Evolutionary conservation across 1,284 basidiomycete species (phyloP), one percentile per base, ranked within the genome.

Genomic region (Dichomitus squalens): DNA sequence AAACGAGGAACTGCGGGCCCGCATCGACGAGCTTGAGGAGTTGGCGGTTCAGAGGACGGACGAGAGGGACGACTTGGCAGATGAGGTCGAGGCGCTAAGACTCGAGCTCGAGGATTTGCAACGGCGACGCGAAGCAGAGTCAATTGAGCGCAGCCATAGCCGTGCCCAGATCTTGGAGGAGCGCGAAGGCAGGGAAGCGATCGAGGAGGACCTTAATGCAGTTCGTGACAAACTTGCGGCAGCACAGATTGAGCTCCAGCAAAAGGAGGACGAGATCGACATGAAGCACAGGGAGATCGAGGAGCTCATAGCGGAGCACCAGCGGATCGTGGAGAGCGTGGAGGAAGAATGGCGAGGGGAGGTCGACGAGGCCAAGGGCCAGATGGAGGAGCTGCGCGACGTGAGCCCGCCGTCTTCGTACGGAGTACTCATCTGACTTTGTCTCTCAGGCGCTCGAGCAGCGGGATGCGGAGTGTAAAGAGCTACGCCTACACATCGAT

Each of bases 261-360:
- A 90, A 71, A 88, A 84, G 70, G 92, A 93, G 65, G 90, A 91
- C 63, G 92, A 94, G 34, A 72, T 90, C n/a, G 88, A 90, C 54
- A 77, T 86, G 70, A 86, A 88, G 77, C 79, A 81, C 49, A 77
- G 80, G 52, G 90, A 93, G 70, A 82, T 92, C 38, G 86, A 90
- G 7, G 84, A 90, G 35, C 69, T 91, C 41, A 76, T 88, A 5
- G 72, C 72, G 2, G 87, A 92, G 66, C 88, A 92, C 66, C 79
- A 85, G 55, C 78, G 80, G 20, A 86, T 89, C 48, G 80, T 92
- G 4, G 80, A 83, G 23, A 80, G 81, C 4, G 83, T 90, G 3
- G 89, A 92, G 64, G 82, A 86, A 43, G 86, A 90, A 65, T 93
- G 89, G 91, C 76, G 86, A 60, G 87, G 84, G 0, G 90, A 93